A percentile compares a stretch with the other conserved stretches of the same genome.
phyloP scores from a whole-genome alignment of 441 rosid species.

The Gossypium schwendimanii region DNA sequence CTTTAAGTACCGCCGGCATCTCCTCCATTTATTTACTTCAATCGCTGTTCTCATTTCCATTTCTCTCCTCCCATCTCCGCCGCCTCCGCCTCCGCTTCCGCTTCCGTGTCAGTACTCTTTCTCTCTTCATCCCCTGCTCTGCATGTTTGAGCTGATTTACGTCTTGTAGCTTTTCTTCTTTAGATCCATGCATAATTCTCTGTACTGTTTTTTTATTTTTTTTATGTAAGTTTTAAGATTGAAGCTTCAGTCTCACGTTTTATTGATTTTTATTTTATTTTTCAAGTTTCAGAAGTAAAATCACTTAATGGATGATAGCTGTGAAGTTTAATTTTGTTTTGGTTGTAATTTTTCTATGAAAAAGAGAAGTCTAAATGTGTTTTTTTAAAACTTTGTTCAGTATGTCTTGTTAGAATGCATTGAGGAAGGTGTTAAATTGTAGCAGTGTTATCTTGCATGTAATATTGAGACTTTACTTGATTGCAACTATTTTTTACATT shows the following conservation, averaged over 20 bases:
- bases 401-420: constrained; percentile 2
- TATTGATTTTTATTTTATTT: neutral
- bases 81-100: neutral
- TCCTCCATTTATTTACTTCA: constrained; percentile 30
- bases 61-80: constrained; percentile 10
- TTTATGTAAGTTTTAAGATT: neutral
- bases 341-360: neutral
- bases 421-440: constrained; percentile 9
- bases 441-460: neutral
- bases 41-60: constrained; percentile 26
- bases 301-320: neutral
- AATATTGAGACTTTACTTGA: constrained; percentile 4
- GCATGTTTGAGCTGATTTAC: neutral
- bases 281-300: neutral
- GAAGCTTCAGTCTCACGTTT: neutral
- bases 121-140: neutral
- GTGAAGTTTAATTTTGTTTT: neutral
- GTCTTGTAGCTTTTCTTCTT: neutral
- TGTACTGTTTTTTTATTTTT: neutral
- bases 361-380: neutral
- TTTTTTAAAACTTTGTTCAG: neutral
- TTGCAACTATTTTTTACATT: neutral
- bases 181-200: neutral
- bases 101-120: constrained; percentile 22
- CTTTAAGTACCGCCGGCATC: constrained; percentile 36